Evolutionary conservation across 805 yeast genomes (phyloP), one percentile per base, ranked within the genome.

Genomic region (Huiozyma naganishii): DNA sequence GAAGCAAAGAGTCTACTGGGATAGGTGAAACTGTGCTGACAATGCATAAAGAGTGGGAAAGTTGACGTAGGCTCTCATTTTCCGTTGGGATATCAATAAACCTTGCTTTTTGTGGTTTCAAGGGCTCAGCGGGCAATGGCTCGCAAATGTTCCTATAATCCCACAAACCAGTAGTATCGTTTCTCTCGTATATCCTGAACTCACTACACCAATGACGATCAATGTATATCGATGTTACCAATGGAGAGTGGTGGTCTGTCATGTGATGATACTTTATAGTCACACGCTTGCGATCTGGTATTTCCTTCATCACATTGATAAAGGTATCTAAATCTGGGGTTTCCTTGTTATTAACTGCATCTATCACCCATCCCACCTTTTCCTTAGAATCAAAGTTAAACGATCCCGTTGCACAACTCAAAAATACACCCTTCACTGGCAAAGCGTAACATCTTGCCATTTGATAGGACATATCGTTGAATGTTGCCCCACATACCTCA

Each of bases 121-220:
- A 54, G 30, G 71, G 61, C 6, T 67, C 55, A 2, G 86, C 74
- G 3, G 81, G 78, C 27, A 79, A 56, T 3, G 92, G 80, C 29
- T 76, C 67, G 6, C 71, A 76, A 6, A 77, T 56, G 36, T 69
- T 69, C 17, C 61, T 56, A 50, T 69, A 74, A 48, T 77, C 80
- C 82, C 82, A 77, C 27, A 75, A 51, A 13, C 83, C 82, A 1
- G 79, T 69, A 23, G 45, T 51, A 50, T 77, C 79, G 50, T 78
- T 61, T 73, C 82, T 64, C 66, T 82, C 52, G 2, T 92, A 92
- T 40, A 81, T 52, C 51, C 81, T 73, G 61, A 87, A 82, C 38
- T 79, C 71, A 6, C 80, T 72, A 45, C 74, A 70, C 95, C 95
- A 88, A 64, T 86, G 95, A 50, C 95, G 77, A 55, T 87, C 95